These are phyloP conservation scores for Microcyclospora pomicola DNA, from an alignment of 2,329 filamentous ascomycete genomes.

Conservation along the genomic window DNA sequence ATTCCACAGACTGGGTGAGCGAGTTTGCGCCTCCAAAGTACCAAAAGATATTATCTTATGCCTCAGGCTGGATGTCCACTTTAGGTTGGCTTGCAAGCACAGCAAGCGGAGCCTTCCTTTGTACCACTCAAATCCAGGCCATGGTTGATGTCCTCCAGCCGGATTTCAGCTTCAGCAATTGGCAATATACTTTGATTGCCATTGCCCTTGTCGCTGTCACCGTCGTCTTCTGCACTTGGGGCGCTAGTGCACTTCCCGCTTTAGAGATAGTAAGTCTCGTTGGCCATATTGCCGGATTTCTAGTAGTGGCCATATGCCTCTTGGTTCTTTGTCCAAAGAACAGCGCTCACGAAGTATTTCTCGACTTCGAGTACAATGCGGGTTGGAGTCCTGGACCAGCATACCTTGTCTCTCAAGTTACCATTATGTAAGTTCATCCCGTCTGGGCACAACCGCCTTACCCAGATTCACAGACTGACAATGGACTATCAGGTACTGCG, in stretches of 20 bases:
- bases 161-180: constrained; percentile 23
- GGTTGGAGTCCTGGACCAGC: background rate
- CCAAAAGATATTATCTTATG: constrained; percentile 28
- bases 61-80: constrained; percentile 26
- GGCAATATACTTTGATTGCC: constrained; percentile 37
- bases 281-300: constrained; percentile 9
- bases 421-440: background rate
- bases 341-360: constrained; percentile 12
- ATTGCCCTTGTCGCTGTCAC: constrained; percentile 27
- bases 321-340: constrained; percentile 7
- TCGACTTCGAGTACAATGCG: constrained; percentile 5
- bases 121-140: constrained; percentile 4
- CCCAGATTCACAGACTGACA: no score
- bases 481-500: no score
- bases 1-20: constrained; percentile 23
- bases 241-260: constrained; percentile 29
- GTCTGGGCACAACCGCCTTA: no score
- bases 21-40: constrained; percentile 25
- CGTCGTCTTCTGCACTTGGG: constrained; percentile 30
- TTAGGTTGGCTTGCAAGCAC: constrained; percentile 23
- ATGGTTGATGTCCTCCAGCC: constrained; percentile 22
- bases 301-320: constrained; percentile 7
- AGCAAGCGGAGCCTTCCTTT: constrained; percentile 10
- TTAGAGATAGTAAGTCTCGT: constrained; percentile 36
- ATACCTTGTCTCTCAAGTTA: constrained; percentile 1